Evolutionary conservation across 768 basidiomycete species (phyloP), one percentile per base, ranked within the genome.

Genomic region (Sistotremastrum suecicum): DNA sequence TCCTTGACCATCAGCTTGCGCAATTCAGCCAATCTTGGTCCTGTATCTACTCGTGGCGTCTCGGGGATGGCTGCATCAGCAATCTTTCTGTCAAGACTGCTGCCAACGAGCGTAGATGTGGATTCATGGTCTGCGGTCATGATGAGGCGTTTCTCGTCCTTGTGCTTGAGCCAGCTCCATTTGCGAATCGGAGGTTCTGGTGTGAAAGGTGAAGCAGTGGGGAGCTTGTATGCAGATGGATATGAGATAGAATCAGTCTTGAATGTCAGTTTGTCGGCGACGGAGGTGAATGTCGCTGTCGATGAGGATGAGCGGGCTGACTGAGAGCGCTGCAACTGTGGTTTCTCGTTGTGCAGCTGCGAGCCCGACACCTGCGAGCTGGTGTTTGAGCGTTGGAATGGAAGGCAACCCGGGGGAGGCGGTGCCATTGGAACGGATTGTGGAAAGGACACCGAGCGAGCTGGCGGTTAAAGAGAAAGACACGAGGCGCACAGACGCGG

Each of bases 91-190:
- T 82, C 76, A 42, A 70, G 63, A 1, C 79, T 80, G 11, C 80
- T 82, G 3, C 83, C 83, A n/a, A 86, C 73, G 31, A 86, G 74
- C 1, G 83, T 86, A 51, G 72, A 75, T 1, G 74, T 66, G 2
- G 83, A 83, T 51, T 84, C 79, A 28, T 71, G 74, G n/a, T 75
- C 67, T 32, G 68, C 61, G 10, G 67, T 43, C 29, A 66, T 53
- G 5, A 57, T 60, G 30, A 72, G 68, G 4, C 71, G 68, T 4
- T 40, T 50, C 49, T 54, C 47, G 39, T 32, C 40, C 32, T 37
- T 29, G 45, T 35, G 32, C 43, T 54, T 45, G 53, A 45, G 37
- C 35, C 5, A 49, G 48, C 43, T 38, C 40, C 3, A 44, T 33
- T n/a, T 43, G 42, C 37, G 40, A 37, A n/a, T 37, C 50, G 7